Evolutionary conservation across 2,329 filamentous ascomycete species (phyloP).

Genomic region (Dactylellina leptospora): DNA sequence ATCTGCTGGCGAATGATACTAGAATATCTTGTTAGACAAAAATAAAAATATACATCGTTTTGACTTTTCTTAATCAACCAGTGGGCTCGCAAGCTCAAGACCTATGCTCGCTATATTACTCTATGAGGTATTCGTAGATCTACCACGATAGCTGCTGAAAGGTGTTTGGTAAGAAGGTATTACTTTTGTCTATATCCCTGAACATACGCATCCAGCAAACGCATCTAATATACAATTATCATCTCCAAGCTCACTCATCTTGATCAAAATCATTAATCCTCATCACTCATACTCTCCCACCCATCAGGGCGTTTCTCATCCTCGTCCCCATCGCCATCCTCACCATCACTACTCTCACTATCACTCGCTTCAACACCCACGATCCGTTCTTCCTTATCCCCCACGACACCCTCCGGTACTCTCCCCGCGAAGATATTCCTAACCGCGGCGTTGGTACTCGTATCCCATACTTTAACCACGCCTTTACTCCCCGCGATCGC

Average conservation of each 20-base stretch:
- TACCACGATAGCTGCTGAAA: not conserved
- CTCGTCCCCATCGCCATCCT: conserved; percentile 56
- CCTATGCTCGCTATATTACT: no score
- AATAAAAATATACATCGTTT: conserved; percentile 36
- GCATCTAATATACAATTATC: conserved; percentile 25
- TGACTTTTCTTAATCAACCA: not conserved
- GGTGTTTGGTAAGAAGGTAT: not conserved
- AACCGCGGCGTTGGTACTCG: conserved; percentile 88
- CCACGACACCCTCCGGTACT: conserved; percentile 69
- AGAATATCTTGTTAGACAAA: conserved; percentile 30
- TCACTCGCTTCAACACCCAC: conserved; percentile 73
- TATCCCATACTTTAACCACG: conserved; percentile 93
- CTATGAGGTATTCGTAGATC: no score
- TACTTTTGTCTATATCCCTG: conserved; percentile 44
- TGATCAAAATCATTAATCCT: conserved; percentile 56
- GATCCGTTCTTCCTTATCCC: conserved; percentile 76
- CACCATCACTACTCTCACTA: conserved; percentile 67
- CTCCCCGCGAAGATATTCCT: conserved; percentile 81
- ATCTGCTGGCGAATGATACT: conserved; percentile 16
- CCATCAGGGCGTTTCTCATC: conserved; percentile 59
- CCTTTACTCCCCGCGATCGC: conserved; percentile 96
- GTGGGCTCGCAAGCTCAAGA: no score
- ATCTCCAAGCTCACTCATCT: not conserved
- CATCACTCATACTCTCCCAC: conserved; percentile 68
- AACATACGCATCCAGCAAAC: not conserved